Evolutionary conservation across 2,329 filamentous ascomycete species (phyloP), one percentile per base, ranked within the genome.

Genomic region (Chalaropsis thielavioides): DNA sequence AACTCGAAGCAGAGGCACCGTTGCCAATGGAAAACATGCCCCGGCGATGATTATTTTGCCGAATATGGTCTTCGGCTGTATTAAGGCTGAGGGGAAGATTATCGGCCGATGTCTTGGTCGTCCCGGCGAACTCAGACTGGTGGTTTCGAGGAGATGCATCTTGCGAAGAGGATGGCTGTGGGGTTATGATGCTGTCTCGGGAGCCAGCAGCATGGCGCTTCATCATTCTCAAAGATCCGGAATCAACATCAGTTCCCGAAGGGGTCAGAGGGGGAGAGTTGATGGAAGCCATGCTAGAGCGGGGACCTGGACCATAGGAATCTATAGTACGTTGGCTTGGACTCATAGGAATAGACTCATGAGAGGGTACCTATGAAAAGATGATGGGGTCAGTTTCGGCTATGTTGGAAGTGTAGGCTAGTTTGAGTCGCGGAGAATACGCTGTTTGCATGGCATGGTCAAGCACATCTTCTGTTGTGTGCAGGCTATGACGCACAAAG

Each of bases 261-360:
- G 92, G 92, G 13, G 92, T 96, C 63, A 97, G 81, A 51, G 91
- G 91, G 69, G 92, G 92, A 11, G 92, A 95, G 70, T 92, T 88
- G 76, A 95, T 83, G 66, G 87, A 83, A 67, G 86, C 84, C 56
- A 82, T 77, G 67, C 82, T 81, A n/a, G 51, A 40, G 8, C 54
- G 54, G 15, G 54, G 17, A 19, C 54, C 54, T 17, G 54, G 54
- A n/a, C 40, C 46, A 59, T 58, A 41, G 27, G 63, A 64, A 54
- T 67, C 62, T 19, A 43, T 24, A 46, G 66, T 63, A 27, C 58
- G 58, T 49, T 64, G 63, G 22, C 63, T 46, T 19, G 66, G 66
- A 56, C 54, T 41, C 40, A 65, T 61, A 24, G 62, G 66, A 41
- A 65, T 54, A 46, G 63, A 67, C 19, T 67, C 66, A 41, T 67